Evolutionary conservation across 495 filamentous ascomycete species (phyloP).

Genomic region (Penicillium subrubescens): DNA sequence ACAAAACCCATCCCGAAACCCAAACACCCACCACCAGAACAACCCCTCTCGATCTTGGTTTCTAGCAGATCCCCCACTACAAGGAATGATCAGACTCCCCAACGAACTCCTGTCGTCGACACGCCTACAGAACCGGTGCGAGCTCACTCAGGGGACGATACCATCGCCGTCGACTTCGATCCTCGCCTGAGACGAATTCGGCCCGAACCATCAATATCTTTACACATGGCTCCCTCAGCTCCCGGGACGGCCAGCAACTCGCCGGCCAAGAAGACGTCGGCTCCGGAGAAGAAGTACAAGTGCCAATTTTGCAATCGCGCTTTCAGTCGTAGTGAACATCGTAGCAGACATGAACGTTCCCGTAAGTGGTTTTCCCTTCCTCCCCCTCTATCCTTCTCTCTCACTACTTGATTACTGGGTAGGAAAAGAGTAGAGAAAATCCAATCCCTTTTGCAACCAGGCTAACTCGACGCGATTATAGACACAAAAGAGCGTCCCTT

Average conservation of each 20-base stretch:
- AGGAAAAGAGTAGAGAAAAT: background rate
- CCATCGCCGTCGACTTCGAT: constrained; percentile 44
- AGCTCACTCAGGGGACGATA: constrained; percentile 56
- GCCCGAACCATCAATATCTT: constrained; percentile 20
- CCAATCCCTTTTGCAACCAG: background rate
- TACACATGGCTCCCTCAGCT: constrained; percentile 55
- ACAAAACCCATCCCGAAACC: background rate
- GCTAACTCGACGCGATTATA: constrained; percentile 35
- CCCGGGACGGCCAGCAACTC: constrained; percentile 64
- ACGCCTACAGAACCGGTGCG: constrained; percentile 54
- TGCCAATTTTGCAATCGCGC: constrained; percentile 98
- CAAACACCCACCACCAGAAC: background rate
- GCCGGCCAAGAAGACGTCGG: constrained; percentile 60
- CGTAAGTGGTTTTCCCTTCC: constrained; percentile 66
- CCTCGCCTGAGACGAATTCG: constrained; percentile 43
- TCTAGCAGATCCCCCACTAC: constrained; percentile 36
- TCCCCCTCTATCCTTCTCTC: background rate
- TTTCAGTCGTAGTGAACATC: constrained; percentile 95
- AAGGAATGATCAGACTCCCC: constrained; percentile 55
- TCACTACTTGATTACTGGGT: background rate
- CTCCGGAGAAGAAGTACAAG: constrained; percentile 97
- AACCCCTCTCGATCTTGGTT: constrained; percentile 26
- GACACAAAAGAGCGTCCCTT: constrained; percentile 99
- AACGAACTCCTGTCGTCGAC: constrained; percentile 49
- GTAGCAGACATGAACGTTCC: constrained; percentile 94